Evolutionary conservation across 352 stramenopile genomes (phyloP), one percentile per base, ranked within the genome.

Genomic region (Globisporangium apiculatum): DNA sequence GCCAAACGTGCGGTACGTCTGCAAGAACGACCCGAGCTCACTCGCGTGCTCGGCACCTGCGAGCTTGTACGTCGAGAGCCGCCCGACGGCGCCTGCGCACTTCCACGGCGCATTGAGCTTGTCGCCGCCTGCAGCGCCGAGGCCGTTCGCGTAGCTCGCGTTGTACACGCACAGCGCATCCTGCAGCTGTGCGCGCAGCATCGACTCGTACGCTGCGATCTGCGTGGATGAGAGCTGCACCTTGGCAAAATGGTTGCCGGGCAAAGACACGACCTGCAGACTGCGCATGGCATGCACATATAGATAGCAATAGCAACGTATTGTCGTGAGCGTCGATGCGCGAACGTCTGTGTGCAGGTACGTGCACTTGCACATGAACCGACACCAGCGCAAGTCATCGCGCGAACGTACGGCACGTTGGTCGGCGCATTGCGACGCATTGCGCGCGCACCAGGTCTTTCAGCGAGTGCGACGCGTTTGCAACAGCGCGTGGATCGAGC

Each of bases 121-220:
- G 9, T 60, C 55, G 5, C 67, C 67, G 5, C 63, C 65, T 2
- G 58, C 65, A 1, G 49, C 36, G 1, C 58, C 52, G 8, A 53
- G 48, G 2, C 63, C 58, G n/a, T 47, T 43, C 17, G 59, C 59
- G 18, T 66, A 66, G 18, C 71, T 65, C 0, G 48, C 53, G 14
- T 53, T 55, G 40, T 72, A 73, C 2, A 67, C 70, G 18, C 66
- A 63, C 47, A 84, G 48, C 2, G 74, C 72, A 31, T 76, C 68
- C 45, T 78, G 68, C 50, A 84, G 65, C 40, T 82, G 74, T 48
- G 70, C 63, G 35, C 68, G 65, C 63, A 82, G 73, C 65, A 70
- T 73, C 10, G 15, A 40, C 45, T 84, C 74, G 11, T 82, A 68
- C 46, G 46, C 55, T 24, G 52, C 35, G 6, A 58, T 55, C 53